Percentiles rank a stretch among this genome's conserved stretches.
These are phyloP conservation scores for Salix udensis DNA, from an alignment of 345 rosid species.

Conservation along the genomic window DNA sequence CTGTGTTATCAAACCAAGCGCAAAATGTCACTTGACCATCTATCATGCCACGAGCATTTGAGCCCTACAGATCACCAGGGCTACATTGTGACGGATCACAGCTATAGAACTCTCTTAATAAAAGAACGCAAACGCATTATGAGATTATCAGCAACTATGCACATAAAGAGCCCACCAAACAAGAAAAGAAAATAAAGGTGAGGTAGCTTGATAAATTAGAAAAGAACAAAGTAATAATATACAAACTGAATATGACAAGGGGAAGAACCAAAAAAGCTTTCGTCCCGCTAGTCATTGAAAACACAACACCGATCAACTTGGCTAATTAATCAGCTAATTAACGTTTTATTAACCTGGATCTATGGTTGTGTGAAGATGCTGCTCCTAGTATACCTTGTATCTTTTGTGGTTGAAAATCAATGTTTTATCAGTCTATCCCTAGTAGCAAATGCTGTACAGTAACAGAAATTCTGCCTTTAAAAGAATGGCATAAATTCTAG, in stretches of 20 bases:
- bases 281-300: neutral
- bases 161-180: too few relatives aligned
- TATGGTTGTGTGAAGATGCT: neutral
- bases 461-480: neutral
- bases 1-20: too few relatives aligned
- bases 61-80: too few relatives aligned
- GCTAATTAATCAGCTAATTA: neutral
- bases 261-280: neutral
- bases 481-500: slow-evolving; percentile 26
- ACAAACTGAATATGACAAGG: neutral
- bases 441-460: slow-evolving; percentile 29
- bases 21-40: too few relatives aligned
- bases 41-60: too few relatives aligned
- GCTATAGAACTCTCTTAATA: too few relatives aligned
- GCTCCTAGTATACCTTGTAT: slow-evolving; percentile 1
- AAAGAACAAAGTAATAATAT: neutral
- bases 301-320: neutral
- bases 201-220: neutral
- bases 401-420: neutral
- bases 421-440: neutral
- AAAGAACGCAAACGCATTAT: too few relatives aligned
- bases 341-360: neutral
- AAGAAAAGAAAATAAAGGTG: neutral
- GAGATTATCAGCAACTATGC: too few relatives aligned
- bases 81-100: rapidly evolving